Evolutionary conservation across 495 filamentous ascomycete species (phyloP).

Genomic region (Staphylotrichum longicolle): DNA sequence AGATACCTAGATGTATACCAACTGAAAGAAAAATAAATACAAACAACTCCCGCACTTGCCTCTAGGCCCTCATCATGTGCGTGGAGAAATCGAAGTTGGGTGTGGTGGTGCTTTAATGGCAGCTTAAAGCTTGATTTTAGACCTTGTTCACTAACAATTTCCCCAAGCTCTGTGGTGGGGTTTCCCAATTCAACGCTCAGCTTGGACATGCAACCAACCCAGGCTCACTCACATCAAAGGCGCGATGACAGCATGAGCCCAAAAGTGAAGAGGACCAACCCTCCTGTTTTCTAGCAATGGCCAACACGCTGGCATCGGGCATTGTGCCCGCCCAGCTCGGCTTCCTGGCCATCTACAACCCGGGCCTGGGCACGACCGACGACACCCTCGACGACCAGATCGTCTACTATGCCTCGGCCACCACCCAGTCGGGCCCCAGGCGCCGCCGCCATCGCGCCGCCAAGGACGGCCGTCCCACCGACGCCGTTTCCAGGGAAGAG

Average conservation of each 20-base stretch:
- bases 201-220: background rate
- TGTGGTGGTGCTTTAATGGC: too few species aligned
- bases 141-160: constrained; percentile 1
- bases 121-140: too few species aligned
- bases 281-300: background rate
- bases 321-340: constrained; percentile 78
- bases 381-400: constrained; percentile 87
- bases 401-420: constrained; percentile 81
- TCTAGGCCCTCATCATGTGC: too few species aligned
- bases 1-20: too few species aligned
- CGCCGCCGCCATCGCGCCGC: constrained; percentile 29
- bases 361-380: constrained; percentile 79
- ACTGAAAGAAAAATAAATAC: too few species aligned
- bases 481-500: constrained; percentile 54
- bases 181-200: background rate
- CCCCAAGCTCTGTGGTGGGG: background rate
- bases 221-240: too few species aligned
- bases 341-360: constrained; percentile 92
- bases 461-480: constrained; percentile 38
- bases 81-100: too few species aligned
- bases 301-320: constrained; percentile 7
- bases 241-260: too few species aligned
- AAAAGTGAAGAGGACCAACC: background rate
- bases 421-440: constrained; percentile 37
- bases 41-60: too few species aligned